These are phyloP conservation scores for Gossypium rotundifolium DNA, from an alignment of 345 rosid species.

Conservation along the genomic window DNA sequence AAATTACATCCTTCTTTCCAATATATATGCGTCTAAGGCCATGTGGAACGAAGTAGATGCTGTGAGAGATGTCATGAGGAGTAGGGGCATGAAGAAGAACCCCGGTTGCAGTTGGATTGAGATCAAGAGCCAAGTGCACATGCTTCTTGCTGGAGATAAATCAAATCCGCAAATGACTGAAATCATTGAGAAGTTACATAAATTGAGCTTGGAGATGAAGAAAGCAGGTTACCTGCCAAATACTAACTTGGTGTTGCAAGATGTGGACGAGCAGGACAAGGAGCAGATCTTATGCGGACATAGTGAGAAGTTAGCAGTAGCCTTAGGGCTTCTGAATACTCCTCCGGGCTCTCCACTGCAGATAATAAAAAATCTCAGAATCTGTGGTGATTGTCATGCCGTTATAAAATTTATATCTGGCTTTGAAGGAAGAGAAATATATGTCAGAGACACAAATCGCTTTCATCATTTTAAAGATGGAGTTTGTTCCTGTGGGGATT, in stretches of 20 bases:
- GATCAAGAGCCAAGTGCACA: constrained; percentile 42
- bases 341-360: constrained; percentile 45
- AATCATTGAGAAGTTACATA: constrained; percentile 32
- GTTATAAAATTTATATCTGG: constrained; percentile 37
- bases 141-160: constrained; percentile 43
- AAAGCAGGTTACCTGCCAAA: constrained; percentile 26
- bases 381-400: constrained; percentile 51
- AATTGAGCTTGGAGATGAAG: constrained; percentile 34
- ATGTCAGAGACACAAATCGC: constrained; percentile 43
- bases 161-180: constrained; percentile 31
- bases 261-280: constrained; percentile 47
- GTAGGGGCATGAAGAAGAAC: constrained; percentile 47
- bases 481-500: constrained; percentile 55
- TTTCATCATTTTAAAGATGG: constrained; percentile 61
- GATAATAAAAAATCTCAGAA: constrained; percentile 67
- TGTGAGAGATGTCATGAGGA: constrained; percentile 51
- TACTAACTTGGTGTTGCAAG: constrained; percentile 31
- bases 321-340: constrained; percentile 47
- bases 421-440: constrained; percentile 34
- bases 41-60: constrained; percentile 49
- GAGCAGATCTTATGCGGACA: constrained; percentile 57
- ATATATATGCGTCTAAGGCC: constrained; percentile 52
- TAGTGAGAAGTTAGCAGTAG: constrained; percentile 60
- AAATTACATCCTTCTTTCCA: constrained; percentile 52
- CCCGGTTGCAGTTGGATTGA: constrained; percentile 76